Conservation (phyloP, 2,329 filamentous ascomycete species). For the Metarhizium sp. region DNA sequence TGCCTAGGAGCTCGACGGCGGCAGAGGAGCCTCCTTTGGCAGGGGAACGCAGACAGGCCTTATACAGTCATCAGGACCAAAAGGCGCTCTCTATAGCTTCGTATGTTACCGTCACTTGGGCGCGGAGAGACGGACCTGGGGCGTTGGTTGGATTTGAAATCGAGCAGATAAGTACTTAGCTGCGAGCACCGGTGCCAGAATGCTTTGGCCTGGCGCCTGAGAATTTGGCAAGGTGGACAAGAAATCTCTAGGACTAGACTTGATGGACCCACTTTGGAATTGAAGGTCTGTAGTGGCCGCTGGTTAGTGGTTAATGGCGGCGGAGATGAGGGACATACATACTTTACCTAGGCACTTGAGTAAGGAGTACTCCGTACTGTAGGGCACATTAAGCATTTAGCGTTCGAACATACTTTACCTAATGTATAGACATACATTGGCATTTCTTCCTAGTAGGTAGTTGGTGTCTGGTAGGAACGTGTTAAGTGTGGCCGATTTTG, state of each 20-base stretch:
- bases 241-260: neutral
- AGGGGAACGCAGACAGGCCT: neutral
- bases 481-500: no score
- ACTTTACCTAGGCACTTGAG: no score
- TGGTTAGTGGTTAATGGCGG: neutral
- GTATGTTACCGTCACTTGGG: neutral
- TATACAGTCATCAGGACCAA: conserved; percentile 2
- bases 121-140: neutral
- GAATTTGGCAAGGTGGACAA: neutral
- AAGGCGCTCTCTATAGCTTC: neutral
- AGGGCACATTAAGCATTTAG: neutral
- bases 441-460: no score
- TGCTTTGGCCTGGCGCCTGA: neutral
- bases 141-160: neutral
- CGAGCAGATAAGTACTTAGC: neutral
- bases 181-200: neutral
- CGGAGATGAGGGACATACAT: neutral
- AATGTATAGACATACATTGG: no score
- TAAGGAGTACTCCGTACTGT: no score
- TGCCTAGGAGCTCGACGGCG: conserved; percentile 19
- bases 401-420: no score
- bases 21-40: conserved; percentile 6
- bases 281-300: no score
- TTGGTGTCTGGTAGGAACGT: no score
- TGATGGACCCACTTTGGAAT: neutral